A percentile compares a stretch with the other conserved stretches of the same genome.
phyloP scores from a whole-genome alignment of 176 grass and related monocot species.

The Chrysopogon serrulatus region DNA sequence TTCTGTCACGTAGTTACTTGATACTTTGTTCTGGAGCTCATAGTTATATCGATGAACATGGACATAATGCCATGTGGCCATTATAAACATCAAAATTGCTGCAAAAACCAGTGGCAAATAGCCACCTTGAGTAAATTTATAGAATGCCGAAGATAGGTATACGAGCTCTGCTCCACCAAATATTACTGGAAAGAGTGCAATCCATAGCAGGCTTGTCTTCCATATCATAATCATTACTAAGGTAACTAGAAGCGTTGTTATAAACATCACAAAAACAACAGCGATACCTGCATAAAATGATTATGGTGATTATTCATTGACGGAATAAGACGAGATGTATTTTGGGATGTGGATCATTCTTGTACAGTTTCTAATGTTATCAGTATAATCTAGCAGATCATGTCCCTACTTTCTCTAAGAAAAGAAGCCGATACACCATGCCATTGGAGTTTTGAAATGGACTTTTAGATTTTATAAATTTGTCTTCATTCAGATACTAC shows the following conservation, averaged over 20 bases:
- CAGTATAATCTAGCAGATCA: background rate
- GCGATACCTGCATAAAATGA: slow-evolving; percentile 53
- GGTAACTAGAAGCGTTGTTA: slow-evolving; percentile 56
- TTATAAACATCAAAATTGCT: slow-evolving; percentile 48
- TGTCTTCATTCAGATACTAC: background rate
- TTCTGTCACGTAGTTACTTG: slow-evolving; percentile 43
- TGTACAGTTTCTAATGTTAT: background rate
- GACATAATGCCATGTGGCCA: slow-evolving; percentile 74
- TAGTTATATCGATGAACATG: slow-evolving; percentile 55
- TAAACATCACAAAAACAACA: slow-evolving; percentile 69
- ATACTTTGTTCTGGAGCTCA: slow-evolving; percentile 60
- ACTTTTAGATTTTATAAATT: background rate
- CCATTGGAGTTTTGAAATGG: background rate
- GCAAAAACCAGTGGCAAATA: slow-evolving; percentile 62
- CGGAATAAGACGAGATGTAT: background rate
- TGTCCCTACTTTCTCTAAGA: background rate
- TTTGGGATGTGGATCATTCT: background rate
- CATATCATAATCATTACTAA: slow-evolving; percentile 69
- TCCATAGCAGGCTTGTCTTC: slow-evolving; percentile 46
- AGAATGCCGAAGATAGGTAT: slow-evolving; percentile 60
- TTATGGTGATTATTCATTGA: background rate
- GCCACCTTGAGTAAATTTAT: slow-evolving; percentile 63
- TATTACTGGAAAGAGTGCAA: slow-evolving; percentile 39
- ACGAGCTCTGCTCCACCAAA: slow-evolving; percentile 48
- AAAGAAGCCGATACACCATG: background rate